phyloP scores from a whole-genome alignment of 345 rosid species.

The Alliaria petiolata region DNA sequence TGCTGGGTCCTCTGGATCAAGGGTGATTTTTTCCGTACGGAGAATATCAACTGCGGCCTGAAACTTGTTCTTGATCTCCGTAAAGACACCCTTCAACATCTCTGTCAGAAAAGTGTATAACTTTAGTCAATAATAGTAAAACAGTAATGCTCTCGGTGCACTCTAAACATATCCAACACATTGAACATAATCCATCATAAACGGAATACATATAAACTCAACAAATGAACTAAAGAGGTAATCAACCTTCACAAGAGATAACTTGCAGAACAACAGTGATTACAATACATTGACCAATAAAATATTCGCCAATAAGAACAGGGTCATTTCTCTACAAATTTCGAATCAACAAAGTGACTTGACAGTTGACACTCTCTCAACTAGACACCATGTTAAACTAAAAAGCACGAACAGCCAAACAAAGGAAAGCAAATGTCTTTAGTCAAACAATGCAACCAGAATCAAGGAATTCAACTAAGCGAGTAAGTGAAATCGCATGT shows the following conservation, averaged over 20 bases:
- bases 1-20: conserved; percentile 84
- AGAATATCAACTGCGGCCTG: conserved; percentile 77
- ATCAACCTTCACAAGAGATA: background rate
- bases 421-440: background rate
- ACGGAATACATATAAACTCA: background rate
- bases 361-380: background rate
- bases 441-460: background rate
- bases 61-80: conserved; percentile 79
- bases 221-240: background rate
- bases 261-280: conserved; percentile 1
- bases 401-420: background rate
- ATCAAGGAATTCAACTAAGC: background rate
- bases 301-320: background rate
- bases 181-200: background rate
- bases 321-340: background rate
- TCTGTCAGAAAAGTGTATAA: conserved; percentile 39
- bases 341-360: background rate
- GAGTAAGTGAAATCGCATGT: background rate
- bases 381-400: background rate
- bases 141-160: background rate
- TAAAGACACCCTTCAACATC: conserved; percentile 87
- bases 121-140: background rate
- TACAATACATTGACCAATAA: background rate
- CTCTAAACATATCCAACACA: background rate
- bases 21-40: conserved; percentile 86